Evolutionary conservation across 805 yeast genomes (phyloP).

Genomic region (Nakazawaea wyomingensis): DNA sequence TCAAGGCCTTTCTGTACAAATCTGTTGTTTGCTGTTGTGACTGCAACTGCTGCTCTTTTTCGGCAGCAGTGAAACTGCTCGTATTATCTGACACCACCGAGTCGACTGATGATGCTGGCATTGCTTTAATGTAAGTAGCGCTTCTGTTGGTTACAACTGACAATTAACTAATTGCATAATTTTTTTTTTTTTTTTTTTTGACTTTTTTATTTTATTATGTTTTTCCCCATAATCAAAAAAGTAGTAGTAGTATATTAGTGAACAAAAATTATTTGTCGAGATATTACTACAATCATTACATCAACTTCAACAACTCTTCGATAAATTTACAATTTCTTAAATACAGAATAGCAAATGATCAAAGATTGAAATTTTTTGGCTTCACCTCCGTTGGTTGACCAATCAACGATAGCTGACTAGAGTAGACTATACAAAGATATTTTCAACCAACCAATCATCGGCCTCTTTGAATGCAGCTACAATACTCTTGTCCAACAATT

Average conservation of each 20-base stretch:
- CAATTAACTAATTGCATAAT: too few species aligned
- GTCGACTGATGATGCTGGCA: background rate
- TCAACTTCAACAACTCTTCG: too few species aligned
- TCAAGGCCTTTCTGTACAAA: slow-evolving; percentile 61
- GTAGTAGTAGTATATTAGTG: too few species aligned
- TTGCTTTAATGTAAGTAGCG: background rate
- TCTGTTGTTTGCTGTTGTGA: slow-evolving; percentile 38
- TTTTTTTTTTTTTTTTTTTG: slow-evolving; percentile 1
- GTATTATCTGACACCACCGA: background rate
- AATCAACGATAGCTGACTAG: too few species aligned
- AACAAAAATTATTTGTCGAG: too few species aligned
- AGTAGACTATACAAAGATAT: slow-evolving; percentile 1
- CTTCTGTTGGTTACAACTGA: background rate
- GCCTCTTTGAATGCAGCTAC: slow-evolving; percentile 5
- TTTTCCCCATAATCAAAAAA: background rate
- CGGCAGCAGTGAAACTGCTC: background rate
- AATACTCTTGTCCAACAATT: background rate
- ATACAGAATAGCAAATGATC: too few species aligned
- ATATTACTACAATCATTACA: too few species aligned
- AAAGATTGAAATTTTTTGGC: too few species aligned
- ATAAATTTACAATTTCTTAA: too few species aligned
- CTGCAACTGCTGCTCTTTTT: background rate
- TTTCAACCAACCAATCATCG: slow-evolving; percentile 3
- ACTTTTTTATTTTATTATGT: background rate
- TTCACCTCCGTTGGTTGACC: too few species aligned